phyloP scores from a whole-genome alignment of 2,329 filamentous ascomycete species.

The Paecilomyces variotii region DNA sequence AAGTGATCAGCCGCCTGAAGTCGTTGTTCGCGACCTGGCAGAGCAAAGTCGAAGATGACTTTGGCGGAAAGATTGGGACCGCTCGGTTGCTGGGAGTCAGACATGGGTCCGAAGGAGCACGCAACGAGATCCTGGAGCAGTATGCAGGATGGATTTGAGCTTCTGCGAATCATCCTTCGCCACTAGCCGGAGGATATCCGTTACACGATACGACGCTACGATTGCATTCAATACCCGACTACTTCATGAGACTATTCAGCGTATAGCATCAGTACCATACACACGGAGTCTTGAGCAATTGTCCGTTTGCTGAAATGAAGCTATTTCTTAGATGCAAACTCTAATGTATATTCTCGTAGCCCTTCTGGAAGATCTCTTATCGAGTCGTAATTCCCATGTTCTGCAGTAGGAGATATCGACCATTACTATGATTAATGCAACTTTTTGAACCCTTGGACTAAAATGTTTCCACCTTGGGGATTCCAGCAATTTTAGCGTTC shows the following conservation, averaged over 20 bases:
- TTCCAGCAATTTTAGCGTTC: too few species aligned
- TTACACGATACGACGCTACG: not conserved
- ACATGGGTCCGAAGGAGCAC: conserved; percentile 39
- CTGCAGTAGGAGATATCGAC: not conserved
- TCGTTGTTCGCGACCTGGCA: conserved; percentile 61
- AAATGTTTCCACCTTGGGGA: not conserved
- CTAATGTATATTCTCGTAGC: not conserved
- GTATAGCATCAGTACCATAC: not conserved
- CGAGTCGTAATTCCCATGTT: not conserved
- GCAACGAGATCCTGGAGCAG: conserved; percentile 30
- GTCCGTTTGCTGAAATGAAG: not conserved
- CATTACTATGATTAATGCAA: not conserved
- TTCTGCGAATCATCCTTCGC: not conserved
- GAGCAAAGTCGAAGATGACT: conserved; percentile 35
- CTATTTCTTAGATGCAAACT: not conserved
- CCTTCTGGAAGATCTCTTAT: not conserved
- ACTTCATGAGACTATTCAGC: not conserved
- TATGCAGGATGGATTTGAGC: conserved; percentile 31
- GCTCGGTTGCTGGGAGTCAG: conserved; percentile 38
- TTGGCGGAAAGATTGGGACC: conserved; percentile 37
- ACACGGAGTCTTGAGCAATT: not conserved
- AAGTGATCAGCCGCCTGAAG: conserved; percentile 53
- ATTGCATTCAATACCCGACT: not conserved
- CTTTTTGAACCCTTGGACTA: too few species aligned
- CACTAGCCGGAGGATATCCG: not conserved